Base-by-base conservation (phyloP, 257 asterid genomes). In the Penstemon barbatus region DNA sequence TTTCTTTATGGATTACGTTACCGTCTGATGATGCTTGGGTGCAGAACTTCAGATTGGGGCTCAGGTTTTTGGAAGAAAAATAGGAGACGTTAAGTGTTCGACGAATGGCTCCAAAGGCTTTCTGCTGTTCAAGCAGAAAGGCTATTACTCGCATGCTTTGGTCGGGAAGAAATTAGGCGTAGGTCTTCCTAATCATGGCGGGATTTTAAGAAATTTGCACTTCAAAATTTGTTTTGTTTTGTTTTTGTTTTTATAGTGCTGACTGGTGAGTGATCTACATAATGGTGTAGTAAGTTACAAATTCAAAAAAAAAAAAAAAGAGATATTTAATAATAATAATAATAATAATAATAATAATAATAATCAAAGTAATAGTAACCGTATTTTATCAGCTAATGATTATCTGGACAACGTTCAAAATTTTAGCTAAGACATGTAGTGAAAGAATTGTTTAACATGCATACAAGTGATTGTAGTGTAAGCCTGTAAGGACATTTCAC, bases 61-160 rank as follows among this genome's bases (percentile, higher is more conserved):
- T 66, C 60, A 70, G 70, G 63, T 70, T 55, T 41, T 5, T 53
- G 56, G 79, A 71, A 51, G 72, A 15, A 8, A 63, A 46, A 15
- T 38, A 70, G 46, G 80, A 61, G 50, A 60, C 36, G 75, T 48
- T 56, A 76, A 79, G 66, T 75, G 84, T 70, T 85, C 80, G 89
- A 77, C 75, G 78, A 36, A 90, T 56, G 50, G 92, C 78, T 57
- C 75, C 70, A 69, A 66, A 64, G 83, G 74, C 4, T 13, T 69
- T 64, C 64, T 70, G 84, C 59, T 75, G 49, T 38, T 66, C 69
- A 66, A 77, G 61, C 65, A 80, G 56, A 25, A 74, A 42, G 37
- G 76, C 75, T 40, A 68, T 42, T 36, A 58, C 36, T 71, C 73
- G 84, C 96, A 88, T 90, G 76, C 71, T 77, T 75, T 42, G 46